phyloP scores from a whole-genome alignment of 345 rosid species.

The Eucalyptus polyanthemos region DNA sequence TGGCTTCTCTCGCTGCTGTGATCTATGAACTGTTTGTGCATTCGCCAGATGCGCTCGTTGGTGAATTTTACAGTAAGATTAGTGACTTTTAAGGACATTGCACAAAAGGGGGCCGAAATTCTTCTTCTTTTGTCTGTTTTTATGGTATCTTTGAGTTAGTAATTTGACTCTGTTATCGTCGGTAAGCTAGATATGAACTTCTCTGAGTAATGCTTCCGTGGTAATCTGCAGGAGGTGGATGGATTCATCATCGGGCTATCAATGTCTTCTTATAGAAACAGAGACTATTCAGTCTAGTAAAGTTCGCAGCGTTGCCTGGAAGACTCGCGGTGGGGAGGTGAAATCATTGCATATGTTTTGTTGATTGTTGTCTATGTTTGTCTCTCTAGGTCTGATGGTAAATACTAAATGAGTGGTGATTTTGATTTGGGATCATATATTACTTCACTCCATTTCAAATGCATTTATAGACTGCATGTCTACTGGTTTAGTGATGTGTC shows the following conservation, averaged over 20 bases:
- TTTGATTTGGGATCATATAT: not conserved
- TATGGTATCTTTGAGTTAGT: accelerated
- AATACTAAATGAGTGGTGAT: not conserved
- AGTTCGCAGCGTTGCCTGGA: conserved; percentile 67
- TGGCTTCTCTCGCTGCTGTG: not conserved
- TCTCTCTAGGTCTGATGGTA: not conserved
- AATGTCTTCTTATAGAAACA: conserved; percentile 49
- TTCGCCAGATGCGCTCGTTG: not conserved
- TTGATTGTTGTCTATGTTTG: not conserved
- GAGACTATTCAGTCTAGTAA: conserved; percentile 73
- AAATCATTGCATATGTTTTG: not conserved
- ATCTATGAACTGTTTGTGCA: not conserved
- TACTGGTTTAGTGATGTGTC: not conserved
- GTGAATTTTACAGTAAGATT: not conserved
- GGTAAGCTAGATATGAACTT: not conserved
- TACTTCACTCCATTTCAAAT: not conserved
- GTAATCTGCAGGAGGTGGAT: conserved; percentile 46
- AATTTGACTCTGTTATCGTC: accelerated
- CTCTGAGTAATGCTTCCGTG: not conserved
- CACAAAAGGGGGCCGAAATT: conserved; percentile 31
- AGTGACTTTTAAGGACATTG: conserved; percentile 37
- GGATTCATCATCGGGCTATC: conserved; percentile 78
- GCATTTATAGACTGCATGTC: not conserved
- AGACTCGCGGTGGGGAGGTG: conserved; percentile 70
- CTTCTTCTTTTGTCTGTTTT: not conserved